Conservation (phyloP, 768 basidiomycete species). For the Tylopilus plumbeoviolaceoides region DNA sequence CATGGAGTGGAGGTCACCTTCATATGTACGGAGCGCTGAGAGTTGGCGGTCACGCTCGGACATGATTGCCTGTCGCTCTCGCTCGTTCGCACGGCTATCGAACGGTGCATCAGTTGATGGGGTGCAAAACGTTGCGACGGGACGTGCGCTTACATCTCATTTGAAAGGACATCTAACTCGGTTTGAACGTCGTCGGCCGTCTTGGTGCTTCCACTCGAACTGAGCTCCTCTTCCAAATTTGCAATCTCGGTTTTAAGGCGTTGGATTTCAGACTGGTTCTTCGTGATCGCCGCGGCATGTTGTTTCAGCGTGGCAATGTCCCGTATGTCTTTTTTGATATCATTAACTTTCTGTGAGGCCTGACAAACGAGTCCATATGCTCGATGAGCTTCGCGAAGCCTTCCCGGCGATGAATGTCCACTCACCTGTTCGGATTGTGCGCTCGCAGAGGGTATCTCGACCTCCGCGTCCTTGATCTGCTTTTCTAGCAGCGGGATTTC, state of each 20-base stretch:
- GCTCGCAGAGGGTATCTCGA: constrained; percentile 48
- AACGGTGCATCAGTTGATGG: background rate
- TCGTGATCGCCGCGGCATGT: constrained; percentile 53
- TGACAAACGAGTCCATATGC: constrained; percentile 23
- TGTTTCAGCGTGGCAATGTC: constrained; percentile 60
- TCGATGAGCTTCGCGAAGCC: background rate
- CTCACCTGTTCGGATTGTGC: constrained; percentile 60
- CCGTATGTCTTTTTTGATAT: constrained; percentile 54
- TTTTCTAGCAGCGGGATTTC: constrained; percentile 69
- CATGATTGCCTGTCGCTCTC: constrained; percentile 53
- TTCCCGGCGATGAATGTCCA: background rate
- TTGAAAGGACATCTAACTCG: constrained; percentile 62
- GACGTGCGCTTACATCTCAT: constrained; percentile 55
- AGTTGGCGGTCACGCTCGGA: constrained; percentile 62
- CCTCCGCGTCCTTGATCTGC: constrained; percentile 56
- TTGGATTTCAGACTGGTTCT: constrained; percentile 56
- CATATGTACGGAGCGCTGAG: constrained; percentile 46
- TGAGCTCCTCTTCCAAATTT: constrained; percentile 65
- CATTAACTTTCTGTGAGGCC: constrained; percentile 50
- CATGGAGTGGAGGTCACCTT: constrained; percentile 59
- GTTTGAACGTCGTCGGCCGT: constrained; percentile 83
- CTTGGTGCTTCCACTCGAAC: constrained; percentile 68
- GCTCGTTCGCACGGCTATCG: constrained; percentile 61
- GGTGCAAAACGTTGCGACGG: background rate
- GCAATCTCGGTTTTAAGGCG: constrained; percentile 57